phyloP scores from a whole-genome alignment of 257 asterid species.

The Salvia miltiorrhiza region DNA sequence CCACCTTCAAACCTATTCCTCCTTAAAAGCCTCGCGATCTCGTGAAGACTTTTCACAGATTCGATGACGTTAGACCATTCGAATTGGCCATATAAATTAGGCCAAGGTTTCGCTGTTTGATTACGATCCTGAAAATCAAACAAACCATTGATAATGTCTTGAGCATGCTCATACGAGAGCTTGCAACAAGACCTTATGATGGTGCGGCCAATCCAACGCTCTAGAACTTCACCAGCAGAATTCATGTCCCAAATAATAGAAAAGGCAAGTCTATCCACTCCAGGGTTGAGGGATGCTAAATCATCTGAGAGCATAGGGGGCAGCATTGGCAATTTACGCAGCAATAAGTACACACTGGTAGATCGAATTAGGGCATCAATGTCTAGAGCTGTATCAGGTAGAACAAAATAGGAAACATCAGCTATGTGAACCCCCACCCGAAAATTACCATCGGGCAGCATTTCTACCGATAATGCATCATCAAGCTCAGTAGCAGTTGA shows the following conservation, averaged over 20 bases:
- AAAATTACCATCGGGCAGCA: slow-evolving; percentile 40
- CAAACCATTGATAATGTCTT: slow-evolving; percentile 55
- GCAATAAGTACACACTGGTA: slow-evolving; percentile 46
- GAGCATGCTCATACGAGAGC: slow-evolving; percentile 90
- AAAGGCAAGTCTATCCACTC: slow-evolving; percentile 79
- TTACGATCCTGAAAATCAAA: slow-evolving; percentile 31
- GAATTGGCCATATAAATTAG: slow-evolving; percentile 34
- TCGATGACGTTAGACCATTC: slow-evolving; percentile 44
- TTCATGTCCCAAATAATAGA: slow-evolving; percentile 80
- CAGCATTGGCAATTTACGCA: slow-evolving; percentile 48
- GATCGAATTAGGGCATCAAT: slow-evolving; percentile 55
- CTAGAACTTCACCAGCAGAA: slow-evolving; percentile 60
- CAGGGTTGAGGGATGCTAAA: slow-evolving; percentile 82
- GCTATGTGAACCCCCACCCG: slow-evolving; percentile 93
- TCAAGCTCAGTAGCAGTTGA: slow-evolving; percentile 78
- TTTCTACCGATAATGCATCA: slow-evolving; percentile 81
- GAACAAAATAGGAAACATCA: slow-evolving; percentile 79
- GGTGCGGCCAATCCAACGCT: slow-evolving; percentile 85
- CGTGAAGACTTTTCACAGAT: slow-evolving; percentile 57
- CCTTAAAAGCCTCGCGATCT: slow-evolving; percentile 52
- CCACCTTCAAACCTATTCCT: slow-evolving; percentile 63
- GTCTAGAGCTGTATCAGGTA: slow-evolving; percentile 73
- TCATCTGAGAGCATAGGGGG: slow-evolving; percentile 74
- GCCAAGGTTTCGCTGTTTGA: slow-evolving; percentile 21
- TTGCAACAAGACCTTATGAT: slow-evolving; percentile 70